A percentile compares a stretch with the other conserved stretches of the same genome.
Conservation (phyloP, 345 rosid genomes). For the Psidium guajava region DNA sequence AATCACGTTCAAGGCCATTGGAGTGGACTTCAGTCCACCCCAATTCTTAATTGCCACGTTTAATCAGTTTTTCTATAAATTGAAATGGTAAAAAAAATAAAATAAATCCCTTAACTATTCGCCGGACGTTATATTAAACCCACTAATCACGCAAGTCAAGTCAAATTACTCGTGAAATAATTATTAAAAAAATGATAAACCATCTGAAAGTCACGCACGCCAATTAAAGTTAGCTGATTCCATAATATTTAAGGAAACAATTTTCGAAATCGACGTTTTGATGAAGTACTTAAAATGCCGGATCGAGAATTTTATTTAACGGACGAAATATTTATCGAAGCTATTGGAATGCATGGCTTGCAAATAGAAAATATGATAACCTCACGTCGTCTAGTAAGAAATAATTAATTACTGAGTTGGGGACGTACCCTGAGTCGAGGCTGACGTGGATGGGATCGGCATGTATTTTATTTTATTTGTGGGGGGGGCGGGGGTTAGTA, state of each 20-base stretch:
- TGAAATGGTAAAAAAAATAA: not conserved
- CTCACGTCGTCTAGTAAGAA: not conserved
- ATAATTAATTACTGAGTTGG: not conserved
- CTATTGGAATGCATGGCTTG: not conserved
- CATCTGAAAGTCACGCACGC: too few species aligned
- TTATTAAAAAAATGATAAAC: not conserved
- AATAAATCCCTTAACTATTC: too few species aligned
- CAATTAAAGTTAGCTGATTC: too few species aligned
- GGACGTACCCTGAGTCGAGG: not conserved
- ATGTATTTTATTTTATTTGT: not conserved
- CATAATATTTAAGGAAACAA: not conserved
- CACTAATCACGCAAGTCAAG: not conserved
- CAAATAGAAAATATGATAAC: not conserved
- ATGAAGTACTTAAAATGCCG: rapidly evolving
- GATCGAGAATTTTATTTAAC: not conserved
- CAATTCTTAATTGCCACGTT: not conserved
- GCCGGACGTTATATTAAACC: too few species aligned
- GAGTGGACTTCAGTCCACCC: not conserved
- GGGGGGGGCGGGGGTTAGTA: not conserved
- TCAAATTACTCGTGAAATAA: not conserved
- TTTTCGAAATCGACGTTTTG: not conserved
- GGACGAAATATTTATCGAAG: not conserved
- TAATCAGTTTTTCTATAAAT: not conserved
- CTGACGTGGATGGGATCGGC: not conserved
- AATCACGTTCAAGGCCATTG: not conserved